Base-by-base conservation (phyloP, 2,329 filamentous ascomycete species). In the Nigrospora sphaerica region DNA sequence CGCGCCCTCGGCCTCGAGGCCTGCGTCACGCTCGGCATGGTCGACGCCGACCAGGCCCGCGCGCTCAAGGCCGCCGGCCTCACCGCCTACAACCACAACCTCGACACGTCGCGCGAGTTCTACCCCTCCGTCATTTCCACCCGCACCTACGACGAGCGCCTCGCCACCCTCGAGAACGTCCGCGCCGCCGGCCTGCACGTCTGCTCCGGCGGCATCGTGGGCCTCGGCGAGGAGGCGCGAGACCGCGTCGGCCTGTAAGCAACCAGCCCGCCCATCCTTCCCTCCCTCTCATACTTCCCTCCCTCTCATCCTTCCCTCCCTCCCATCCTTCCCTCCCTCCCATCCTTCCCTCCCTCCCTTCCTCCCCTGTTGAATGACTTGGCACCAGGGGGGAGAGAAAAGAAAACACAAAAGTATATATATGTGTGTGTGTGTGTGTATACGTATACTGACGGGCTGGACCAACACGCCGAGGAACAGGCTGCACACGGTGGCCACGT, bases 21-120 rank as follows among this genome's bases (percentile, higher is more conserved):
- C 9, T 95, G 90, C 64, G 90, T 95, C n/a, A 95, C 90, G 2
- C 76, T 95, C 17, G 90, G 90, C 56, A 95, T 95, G 90, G 89
- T 95, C 57, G 88, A 95, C 64, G 77, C 74, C 6, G 73, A 75
- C 54, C 89, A 95, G 71, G 90, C 90, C 28, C 78, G 79, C 59
- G 86, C 93, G 69, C 77, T 95, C 53, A 90, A 89, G 62, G 81
- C 81, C 2, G 90, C 89, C 0, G 90, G 90, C 0, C 68, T 95
- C 57, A 95, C 90, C 14, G 90, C 90, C 1, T 95, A 95, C 68
- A 95, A 95, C 69, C 90, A 95, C 74, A 95, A 95, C 62, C 77
- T 95, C 53, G 90, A 95, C 68, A 95, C 90, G 1, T 89, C 84
- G 46, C 79, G 90, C 55, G 90, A 95, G 69, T 89, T 89, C 66